phyloP scores from a whole-genome alignment of 805 yeast species.

The Candida manassasensis region DNA sequence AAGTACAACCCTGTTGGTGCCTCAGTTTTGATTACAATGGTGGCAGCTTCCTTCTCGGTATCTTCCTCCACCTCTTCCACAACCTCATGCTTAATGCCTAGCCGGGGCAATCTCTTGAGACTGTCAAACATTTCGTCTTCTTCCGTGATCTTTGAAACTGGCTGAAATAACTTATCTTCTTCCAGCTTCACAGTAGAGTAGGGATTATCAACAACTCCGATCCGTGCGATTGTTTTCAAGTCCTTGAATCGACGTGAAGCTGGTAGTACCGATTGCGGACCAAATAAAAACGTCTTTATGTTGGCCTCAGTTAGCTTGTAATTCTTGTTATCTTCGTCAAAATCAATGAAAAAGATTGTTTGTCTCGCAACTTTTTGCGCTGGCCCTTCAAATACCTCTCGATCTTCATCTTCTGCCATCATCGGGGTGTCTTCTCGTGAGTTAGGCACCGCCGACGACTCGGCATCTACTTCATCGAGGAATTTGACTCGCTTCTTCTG shows the following conservation, averaged over 20 bases:
- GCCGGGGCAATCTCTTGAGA: conserved; percentile 48
- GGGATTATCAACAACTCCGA: conserved; percentile 36
- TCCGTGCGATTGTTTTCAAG: conserved; percentile 46
- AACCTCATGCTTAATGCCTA: conserved; percentile 51
- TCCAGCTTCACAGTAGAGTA: conserved; percentile 30
- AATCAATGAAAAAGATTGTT: conserved; percentile 49
- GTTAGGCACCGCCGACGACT: conserved; percentile 5
- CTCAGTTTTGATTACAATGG: conserved; percentile 50
- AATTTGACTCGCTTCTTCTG: conserved; percentile 19
- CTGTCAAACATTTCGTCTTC: conserved; percentile 38
- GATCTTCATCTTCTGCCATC: conserved; percentile 7
- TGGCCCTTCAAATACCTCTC: conserved; percentile 60
- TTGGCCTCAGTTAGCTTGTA: conserved; percentile 19
- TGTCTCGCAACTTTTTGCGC: conserved; percentile 55
- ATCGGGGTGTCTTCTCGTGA: conserved; percentile 8
- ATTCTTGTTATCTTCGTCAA: conserved; percentile 29
- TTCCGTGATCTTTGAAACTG: conserved; percentile 30
- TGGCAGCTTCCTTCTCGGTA: conserved; percentile 37
- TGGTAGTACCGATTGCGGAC: conserved; percentile 50
- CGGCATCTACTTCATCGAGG: conserved; percentile 18
- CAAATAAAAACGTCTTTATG: conserved; percentile 47
- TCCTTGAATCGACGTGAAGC: conserved; percentile 51
- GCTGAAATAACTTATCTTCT: conserved; percentile 29
- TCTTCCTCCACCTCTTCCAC: conserved; percentile 40
- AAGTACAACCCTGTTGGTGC: conserved; percentile 72